Evolutionary conservation across 371 early-diverging fungal genomes (phyloP).

Genomic region (Choanephora cucurbitarum): DNA sequence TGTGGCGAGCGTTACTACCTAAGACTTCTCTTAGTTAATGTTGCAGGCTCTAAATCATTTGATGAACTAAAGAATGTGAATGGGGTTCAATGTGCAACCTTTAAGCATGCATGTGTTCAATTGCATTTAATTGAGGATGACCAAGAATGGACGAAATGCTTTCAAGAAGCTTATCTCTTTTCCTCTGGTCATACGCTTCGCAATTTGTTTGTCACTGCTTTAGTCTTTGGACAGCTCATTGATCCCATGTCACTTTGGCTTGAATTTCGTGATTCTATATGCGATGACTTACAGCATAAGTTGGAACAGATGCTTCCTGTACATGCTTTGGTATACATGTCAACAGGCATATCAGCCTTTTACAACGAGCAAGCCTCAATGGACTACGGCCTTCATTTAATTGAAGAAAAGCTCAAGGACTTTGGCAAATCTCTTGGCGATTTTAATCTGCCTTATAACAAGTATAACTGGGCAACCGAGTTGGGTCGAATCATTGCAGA

Average conservation of each 20-base stretch:
- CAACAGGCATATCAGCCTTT: no score
- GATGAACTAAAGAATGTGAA: not conserved
- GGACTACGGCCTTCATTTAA: no score
- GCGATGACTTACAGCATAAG: not conserved
- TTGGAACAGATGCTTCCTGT: no score
- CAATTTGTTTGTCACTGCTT: not conserved
- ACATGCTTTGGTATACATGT: no score
- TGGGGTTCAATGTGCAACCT: slow-evolving; percentile 3
- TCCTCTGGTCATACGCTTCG: not conserved
- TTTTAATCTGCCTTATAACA: no score
- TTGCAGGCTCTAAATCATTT: slow-evolving; percentile 1
- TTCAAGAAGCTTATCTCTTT: slow-evolving; percentile 5
- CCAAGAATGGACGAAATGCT: slow-evolving; percentile 6
- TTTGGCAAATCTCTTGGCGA: no score
- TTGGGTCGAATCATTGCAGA: no score
- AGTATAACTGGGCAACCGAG: no score
- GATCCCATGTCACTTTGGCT: not conserved
- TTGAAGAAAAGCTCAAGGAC: no score
- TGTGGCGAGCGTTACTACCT: not conserved
- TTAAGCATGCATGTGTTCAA: slow-evolving; percentile 3
- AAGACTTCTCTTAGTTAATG: not conserved
- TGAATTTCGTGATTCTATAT: not conserved
- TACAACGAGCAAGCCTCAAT: no score
- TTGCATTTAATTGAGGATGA: slow-evolving; percentile 4
- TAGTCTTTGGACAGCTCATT: not conserved